A percentile compares a stretch with the other conserved stretches of the same genome.
phyloP scores from a whole-genome alignment of 2,329 filamentous ascomycete genomes.

The Ceratocystis colombiana region DNA sequence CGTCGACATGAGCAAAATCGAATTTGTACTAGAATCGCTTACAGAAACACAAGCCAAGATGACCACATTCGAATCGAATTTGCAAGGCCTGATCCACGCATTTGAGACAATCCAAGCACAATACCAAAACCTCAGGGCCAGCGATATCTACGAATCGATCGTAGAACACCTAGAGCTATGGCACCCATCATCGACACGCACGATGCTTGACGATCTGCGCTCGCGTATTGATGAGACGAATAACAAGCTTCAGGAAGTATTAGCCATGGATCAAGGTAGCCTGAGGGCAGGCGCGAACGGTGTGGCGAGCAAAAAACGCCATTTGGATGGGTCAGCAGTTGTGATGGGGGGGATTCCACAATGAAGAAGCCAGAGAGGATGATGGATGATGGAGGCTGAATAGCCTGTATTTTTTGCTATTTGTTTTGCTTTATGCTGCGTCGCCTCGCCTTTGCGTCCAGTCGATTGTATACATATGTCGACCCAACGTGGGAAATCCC shows the following conservation, averaged over 20 bases:
- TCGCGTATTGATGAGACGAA: not conserved
- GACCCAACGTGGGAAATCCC: no score
- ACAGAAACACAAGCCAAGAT: conserved; percentile 13
- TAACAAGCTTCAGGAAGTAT: not conserved
- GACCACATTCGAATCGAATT: not conserved
- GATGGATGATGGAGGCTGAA: not conserved
- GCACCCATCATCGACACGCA: conserved; percentile 21
- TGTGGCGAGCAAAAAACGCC: not conserved
- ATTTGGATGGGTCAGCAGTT: not conserved
- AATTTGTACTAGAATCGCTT: not conserved
- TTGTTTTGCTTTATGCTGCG: not conserved
- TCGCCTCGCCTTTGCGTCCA: no score
- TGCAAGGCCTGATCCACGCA: not conserved
- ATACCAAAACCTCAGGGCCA: conserved; percentile 16
- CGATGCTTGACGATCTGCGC: conserved; percentile 13
- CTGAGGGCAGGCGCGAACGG: no score
- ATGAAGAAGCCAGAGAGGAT: not conserved
- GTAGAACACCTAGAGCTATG: conserved; percentile 23
- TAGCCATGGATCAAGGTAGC: not conserved
- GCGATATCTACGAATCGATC: conserved; percentile 22
- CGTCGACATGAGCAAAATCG: not conserved
- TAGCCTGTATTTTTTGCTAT: not conserved
- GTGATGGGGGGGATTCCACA: not conserved
- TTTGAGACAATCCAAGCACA: conserved; percentile 18
- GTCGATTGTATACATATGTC: no score